phyloP scores from a whole-genome alignment of 352 stramenopile genomes.

The Phytophthora rubi region DNA sequence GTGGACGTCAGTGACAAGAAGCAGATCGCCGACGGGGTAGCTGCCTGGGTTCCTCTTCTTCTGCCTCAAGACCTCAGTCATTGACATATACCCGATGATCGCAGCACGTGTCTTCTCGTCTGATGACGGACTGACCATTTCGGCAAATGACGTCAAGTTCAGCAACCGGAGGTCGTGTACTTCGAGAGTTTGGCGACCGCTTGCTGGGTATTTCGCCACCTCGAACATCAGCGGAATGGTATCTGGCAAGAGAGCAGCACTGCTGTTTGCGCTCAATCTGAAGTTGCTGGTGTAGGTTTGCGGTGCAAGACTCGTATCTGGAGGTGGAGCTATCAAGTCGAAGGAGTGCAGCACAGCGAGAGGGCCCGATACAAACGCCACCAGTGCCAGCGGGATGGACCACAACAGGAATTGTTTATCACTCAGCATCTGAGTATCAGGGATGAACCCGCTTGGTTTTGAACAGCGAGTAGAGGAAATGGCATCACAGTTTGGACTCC shows the following conservation, averaged over 20 bases:
- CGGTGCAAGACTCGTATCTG: not conserved
- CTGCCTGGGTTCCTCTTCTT: conserved; percentile 11
- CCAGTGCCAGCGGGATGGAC: conserved; percentile 15
- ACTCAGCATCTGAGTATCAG: conserved; percentile 9
- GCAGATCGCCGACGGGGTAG: conserved; percentile 23
- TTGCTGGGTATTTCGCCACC: conserved; percentile 21
- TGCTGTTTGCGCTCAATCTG: not conserved
- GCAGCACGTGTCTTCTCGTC: not conserved
- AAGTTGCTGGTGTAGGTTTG: not conserved
- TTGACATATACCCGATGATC: conserved; percentile 29
- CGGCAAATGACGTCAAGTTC: conserved; percentile 24
- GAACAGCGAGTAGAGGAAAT: conserved; percentile 10
- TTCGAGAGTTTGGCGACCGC: conserved; percentile 20
- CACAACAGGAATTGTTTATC: conserved; percentile 32
- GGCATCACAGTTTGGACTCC: not conserved
- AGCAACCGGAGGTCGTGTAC: conserved; percentile 23
- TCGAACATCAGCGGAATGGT: conserved; percentile 27
- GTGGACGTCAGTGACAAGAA: conserved; percentile 20
- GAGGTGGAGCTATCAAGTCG: conserved; percentile 5
- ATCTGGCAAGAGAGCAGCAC: conserved; percentile 1
- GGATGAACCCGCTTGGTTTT: not conserved
- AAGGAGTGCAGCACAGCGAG: conserved; percentile 29
- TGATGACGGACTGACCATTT: not conserved
- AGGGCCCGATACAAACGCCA: conserved; percentile 19
- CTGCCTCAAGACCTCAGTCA: conserved; percentile 21